Percentiles rank a stretch among this genome's conserved stretches.
These are phyloP conservation scores for Tephrocybe rancida DNA, from an alignment of 768 basidiomycete genomes.

Conservation along the genomic window DNA sequence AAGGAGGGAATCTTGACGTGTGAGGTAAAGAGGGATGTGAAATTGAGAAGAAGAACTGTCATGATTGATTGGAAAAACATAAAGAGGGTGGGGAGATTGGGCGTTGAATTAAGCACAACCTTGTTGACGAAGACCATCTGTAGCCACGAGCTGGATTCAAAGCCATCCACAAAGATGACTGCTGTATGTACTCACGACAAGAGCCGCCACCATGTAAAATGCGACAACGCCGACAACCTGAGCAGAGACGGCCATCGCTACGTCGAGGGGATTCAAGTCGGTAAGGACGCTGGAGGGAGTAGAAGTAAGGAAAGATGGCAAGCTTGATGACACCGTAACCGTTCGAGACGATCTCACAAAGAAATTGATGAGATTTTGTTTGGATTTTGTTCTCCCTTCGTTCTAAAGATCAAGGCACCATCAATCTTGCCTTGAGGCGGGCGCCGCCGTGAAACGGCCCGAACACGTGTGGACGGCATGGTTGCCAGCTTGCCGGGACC, in stretches of 20 bases:
- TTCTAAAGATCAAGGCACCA: no score
- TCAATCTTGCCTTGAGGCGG: no score
- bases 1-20: conserved; percentile 27
- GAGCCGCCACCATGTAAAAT: conserved; percentile 71
- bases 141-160: background rate
- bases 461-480: no score
- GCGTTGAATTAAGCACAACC: conserved; percentile 26
- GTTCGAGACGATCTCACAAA: background rate
- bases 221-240: conserved; percentile 43
- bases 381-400: no score
- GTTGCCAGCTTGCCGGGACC: no score
- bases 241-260: conserved; percentile 20
- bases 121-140: conserved; percentile 75
- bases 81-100: conserved; percentile 30
- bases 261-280: background rate
- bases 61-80: conserved; percentile 32
- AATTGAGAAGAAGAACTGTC: conserved; percentile 27
- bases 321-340: no score
- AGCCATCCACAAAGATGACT: background rate
- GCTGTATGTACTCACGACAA: conserved; percentile 52
- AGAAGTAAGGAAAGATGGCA: background rate
- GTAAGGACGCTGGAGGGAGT: conserved; percentile 3
- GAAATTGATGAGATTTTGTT: no score
- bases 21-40: conserved; percentile 22
- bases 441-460: no score